Evolutionary conservation across 768 basidiomycete genomes (phyloP), one percentile per base, ranked within the genome.

Genomic region (Filobasidium floriforme): DNA sequence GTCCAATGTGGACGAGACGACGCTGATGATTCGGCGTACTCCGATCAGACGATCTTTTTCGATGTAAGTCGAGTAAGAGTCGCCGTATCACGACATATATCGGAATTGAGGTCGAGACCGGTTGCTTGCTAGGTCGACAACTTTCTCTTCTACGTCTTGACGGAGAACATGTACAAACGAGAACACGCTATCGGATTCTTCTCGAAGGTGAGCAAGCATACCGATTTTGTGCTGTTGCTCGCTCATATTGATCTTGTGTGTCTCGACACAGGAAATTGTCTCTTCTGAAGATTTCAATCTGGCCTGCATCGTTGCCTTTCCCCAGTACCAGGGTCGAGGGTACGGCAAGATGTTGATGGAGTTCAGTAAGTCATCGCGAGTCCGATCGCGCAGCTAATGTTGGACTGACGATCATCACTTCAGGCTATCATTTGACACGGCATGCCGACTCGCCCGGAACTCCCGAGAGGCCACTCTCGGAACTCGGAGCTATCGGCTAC

Each of bases 211-310:
- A 37, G 73, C 29, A 7, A 7, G 15, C 41, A 1, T 28, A n/a
- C 29, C 40, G 18, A 37, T 29, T 3, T n/a, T 37, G 32, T 10
- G 1, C 40, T 40, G 24, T 46, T 22, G 24, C 9, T 32, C 49
- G 29, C 10, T 15, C 18, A 32, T 55, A 40, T 5, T 11, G n/a
- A 32, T 41, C 29, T 7, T 18, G n/a, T 24, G 7, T 44, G 29
- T 0, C 60, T 37, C 7, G 32, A 37, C 9, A 7, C 75, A 88
- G 90, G 96, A 99, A 80, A 98, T 97, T 76, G 76, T 88, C 40
- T 94, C 93, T 0, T 94, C 92, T 69, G 96, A 99, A 71, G 90
- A 94, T 72, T 96, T 93, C 80, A 99, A 99, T 74, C 84, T 99
- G 10, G 94, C 94, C 2, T 93, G 91, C 77, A 99, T 99, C 72